Conservation (phyloP, 768 basidiomycete genomes). For the Amanita thiersii region DNA sequence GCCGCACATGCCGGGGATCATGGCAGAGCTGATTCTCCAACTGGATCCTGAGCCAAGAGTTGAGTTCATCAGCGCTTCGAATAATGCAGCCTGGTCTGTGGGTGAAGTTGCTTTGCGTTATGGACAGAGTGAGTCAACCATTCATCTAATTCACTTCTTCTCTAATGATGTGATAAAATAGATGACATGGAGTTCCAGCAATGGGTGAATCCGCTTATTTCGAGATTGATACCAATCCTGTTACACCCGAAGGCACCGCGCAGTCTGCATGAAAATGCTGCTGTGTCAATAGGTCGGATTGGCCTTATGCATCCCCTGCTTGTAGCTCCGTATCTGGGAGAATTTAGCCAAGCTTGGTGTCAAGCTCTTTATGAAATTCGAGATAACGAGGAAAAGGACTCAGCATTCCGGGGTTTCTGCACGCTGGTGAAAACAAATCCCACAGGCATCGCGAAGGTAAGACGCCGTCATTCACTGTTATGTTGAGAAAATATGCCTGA, state of each 20-base stretch:
- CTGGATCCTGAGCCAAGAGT: conserved; percentile 90
- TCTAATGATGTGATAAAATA: conserved; percentile 17
- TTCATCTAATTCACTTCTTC: conserved; percentile 5
- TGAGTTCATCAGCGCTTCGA: conserved; percentile 94
- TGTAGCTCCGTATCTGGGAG: conserved; percentile 82
- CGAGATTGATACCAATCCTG: conserved; percentile 87
- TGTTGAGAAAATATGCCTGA: not conserved
- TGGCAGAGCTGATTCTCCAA: conserved; percentile 83
- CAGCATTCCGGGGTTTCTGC: conserved; percentile 96
- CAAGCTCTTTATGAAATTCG: conserved; percentile 96
- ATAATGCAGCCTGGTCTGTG: conserved; percentile 99
- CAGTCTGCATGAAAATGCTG: conserved; percentile 94
- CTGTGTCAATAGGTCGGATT: conserved; percentile 94
- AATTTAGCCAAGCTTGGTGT: conserved; percentile 96
- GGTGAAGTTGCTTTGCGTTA: conserved; percentile 95
- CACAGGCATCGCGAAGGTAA: conserved; percentile 83
- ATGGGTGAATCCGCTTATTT: conserved; percentile 83
- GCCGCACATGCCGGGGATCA: conserved; percentile 80
- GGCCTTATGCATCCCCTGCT: conserved; percentile 86
- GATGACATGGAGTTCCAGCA: conserved; percentile 85
- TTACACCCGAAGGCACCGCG: conserved; percentile 89
- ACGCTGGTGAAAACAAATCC: conserved; percentile 94
- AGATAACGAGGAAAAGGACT: conserved; percentile 99
- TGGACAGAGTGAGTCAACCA: conserved; percentile 51
- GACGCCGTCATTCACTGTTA: not conserved